Conservation (phyloP, 352 stramenopile genomes). For the Pilasporangium apinafurcum region DNA sequence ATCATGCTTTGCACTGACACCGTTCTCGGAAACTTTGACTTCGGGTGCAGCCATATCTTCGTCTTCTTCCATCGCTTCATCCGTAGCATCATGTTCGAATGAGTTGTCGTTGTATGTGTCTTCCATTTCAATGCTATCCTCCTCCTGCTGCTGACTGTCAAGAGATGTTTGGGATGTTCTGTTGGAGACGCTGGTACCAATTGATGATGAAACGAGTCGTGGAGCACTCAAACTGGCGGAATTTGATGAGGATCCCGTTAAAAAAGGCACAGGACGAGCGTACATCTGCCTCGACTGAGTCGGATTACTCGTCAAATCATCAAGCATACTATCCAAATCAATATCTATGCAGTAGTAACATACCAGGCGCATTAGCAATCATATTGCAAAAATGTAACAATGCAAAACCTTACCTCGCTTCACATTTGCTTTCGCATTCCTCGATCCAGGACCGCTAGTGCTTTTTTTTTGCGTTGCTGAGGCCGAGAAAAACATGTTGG, state of each 20-base stretch:
- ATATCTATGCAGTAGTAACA: constrained; percentile 44
- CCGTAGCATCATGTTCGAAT: constrained; percentile 3
- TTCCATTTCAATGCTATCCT: constrained; percentile 11
- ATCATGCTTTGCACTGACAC: constrained; percentile 10
- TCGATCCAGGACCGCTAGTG: constrained; percentile 10
- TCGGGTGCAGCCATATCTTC: neutral
- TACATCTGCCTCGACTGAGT: constrained; percentile 52
- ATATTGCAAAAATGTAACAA: neutral
- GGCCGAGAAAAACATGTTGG: constrained; percentile 84
- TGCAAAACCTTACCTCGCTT: constrained; percentile 29
- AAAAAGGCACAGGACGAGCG: constrained; percentile 51
- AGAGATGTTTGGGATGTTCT: constrained; percentile 6
- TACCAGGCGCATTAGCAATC: neutral
- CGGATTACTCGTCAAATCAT: constrained; percentile 80
- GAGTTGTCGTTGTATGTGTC: constrained; percentile 3
- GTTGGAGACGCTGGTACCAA: constrained; percentile 6
- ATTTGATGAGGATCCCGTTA: constrained; percentile 20
- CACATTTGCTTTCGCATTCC: constrained; percentile 9
- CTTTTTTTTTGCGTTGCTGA: constrained; percentile 32
- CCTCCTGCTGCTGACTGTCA: constrained; percentile 7
- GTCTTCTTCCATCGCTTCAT: constrained; percentile 18
- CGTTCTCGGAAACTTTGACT: constrained; percentile 1
- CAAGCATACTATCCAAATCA: constrained; percentile 82
- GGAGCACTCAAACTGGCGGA: too few relatives aligned
- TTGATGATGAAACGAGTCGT: constrained; percentile 11